These are phyloP conservation scores for Diplocarpon rosae DNA, from an alignment of 2,329 filamentous ascomycete species.

Conservation along the genomic window DNA sequence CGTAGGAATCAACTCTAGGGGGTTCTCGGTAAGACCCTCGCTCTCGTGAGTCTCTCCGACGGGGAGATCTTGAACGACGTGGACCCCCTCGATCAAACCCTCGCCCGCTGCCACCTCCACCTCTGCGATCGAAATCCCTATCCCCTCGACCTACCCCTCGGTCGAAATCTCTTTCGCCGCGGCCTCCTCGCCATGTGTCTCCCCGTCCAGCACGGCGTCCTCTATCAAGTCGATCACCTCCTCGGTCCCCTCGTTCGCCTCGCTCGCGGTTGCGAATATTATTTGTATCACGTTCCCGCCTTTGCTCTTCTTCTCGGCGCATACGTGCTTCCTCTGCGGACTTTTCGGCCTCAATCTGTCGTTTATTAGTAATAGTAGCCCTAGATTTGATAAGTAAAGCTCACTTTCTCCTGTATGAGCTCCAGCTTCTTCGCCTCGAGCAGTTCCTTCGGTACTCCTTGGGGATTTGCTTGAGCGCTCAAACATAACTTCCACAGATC, in stretches of 20 bases:
- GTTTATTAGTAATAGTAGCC: slow-evolving; percentile 10
- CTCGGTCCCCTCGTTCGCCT: slow-evolving; percentile 39
- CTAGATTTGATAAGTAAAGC: slow-evolving; percentile 5
- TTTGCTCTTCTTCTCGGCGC: slow-evolving; percentile 59
- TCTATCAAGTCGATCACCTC: slow-evolving; percentile 38
- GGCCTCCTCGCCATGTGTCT: slow-evolving; percentile 37
- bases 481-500: slow-evolving; percentile 87
- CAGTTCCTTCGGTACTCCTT: slow-evolving; percentile 88
- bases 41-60: slow-evolving; percentile 29
- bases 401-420: slow-evolving; percentile 86
- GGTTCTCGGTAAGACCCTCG: slow-evolving; percentile 26
- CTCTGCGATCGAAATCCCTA: slow-evolving; percentile 35
- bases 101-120: slow-evolving; percentile 11
- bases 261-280: slow-evolving; percentile 56
- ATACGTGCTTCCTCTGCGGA: slow-evolving; percentile 64
- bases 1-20: slow-evolving; percentile 26
- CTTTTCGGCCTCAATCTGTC: slow-evolving; percentile 69
- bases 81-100: slow-evolving; percentile 36
- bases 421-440: slow-evolving; percentile 94
- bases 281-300: slow-evolving; percentile 60
- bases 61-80: slow-evolving; percentile 33
- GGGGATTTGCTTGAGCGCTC: slow-evolving; percentile 77
- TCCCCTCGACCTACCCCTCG: slow-evolving; percentile 19
- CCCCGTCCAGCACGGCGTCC: slow-evolving; percentile 35
- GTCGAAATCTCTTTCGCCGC: slow-evolving; percentile 40